Base-by-base conservation (phyloP, 768 basidiomycete genomes). In the Melanogaster broomeanus region DNA sequence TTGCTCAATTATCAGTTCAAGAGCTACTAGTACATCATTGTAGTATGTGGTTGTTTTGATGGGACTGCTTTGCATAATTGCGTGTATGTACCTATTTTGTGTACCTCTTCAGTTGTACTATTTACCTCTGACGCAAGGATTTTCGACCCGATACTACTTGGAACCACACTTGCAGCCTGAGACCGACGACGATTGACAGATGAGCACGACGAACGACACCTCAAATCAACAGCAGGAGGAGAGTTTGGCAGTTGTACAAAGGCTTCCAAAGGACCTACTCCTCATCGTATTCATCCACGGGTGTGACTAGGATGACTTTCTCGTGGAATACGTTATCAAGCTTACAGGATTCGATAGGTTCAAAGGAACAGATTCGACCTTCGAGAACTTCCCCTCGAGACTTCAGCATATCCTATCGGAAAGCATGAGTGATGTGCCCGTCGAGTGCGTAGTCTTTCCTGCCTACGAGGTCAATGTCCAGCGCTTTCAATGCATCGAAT, bases 391-490 rank as follows among this genome's bases (percentile, higher is more conserved):
- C 59, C 94, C 94, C 2, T 77, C 84, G 45, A 77, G 92, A 45
- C 73, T 98, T 25, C 81, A 83, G 52, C 90, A 96, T 62, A 69
- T 93, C 38, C 74, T 96, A 5, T 73, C 83, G 7, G 81, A 88
- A 61, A 86, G 83, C 0, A 73, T 89, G 22, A 66, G 73, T 3
- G 72, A 80, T 34, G 69, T 82, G 5, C 62, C 63, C 28, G 83
- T 90, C 10, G 89, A 95, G 65, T 87, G 81, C 53, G 70, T 86
- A n/a, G 75, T 92, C 13, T 97, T 96, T 62, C 94, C 94, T 21
- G 85, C 84, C 2, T 98, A 96, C 59, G 90, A 97, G 78, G 90
- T 89, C 53, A 58, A 50, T 60, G 10, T 45, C 49, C 44, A 48
- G 57, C 42, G 16, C 21, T 35, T 55, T 41, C 35, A 52, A 50